Evolutionary conservation across 1,139 yeast species (phyloP).

Genomic region (Zygosaccharomyces pseudobailii): DNA sequence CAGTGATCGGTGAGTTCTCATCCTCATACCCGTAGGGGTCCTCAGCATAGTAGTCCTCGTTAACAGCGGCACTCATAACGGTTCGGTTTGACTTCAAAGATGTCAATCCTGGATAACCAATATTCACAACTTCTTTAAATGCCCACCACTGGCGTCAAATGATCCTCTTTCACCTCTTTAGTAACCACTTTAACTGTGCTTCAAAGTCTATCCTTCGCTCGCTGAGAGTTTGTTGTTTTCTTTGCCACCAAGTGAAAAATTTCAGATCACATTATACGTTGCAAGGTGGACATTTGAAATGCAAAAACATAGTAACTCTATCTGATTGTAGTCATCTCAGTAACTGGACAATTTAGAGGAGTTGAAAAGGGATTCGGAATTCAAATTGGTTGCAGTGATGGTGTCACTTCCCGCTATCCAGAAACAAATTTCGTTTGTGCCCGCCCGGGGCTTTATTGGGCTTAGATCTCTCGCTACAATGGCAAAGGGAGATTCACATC

Average conservation of each 20-base stretch:
- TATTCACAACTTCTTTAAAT: not conserved
- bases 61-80: constrained; percentile 10
- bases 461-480: constrained; percentile 22
- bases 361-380: not conserved
- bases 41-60: constrained; percentile 36
- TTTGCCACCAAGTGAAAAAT: constrained; percentile 8
- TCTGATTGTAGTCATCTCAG: no score
- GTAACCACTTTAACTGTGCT: not conserved
- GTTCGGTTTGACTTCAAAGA: not conserved
- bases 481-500: constrained; percentile 3
- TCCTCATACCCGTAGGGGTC: constrained; percentile 69
- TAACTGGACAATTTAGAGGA: no score
- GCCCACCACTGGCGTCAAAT: not conserved
- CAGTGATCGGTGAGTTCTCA: constrained; percentile 69
- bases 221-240: constrained; percentile 1
- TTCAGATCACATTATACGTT: constrained; percentile 1
- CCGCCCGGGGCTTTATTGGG: constrained; percentile 3
- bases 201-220: not conserved
- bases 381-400: not conserved
- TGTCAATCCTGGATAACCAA: not conserved
- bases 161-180: constrained; percentile 2
- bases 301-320: not conserved
- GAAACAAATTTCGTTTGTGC: constrained; percentile 1
- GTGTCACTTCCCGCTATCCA: constrained; percentile 4
- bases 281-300: not conserved